Evolutionary conservation across 768 basidiomycete genomes (phyloP), one percentile per base, ranked within the genome.

Genomic region (Termitomyces heimii): DNA sequence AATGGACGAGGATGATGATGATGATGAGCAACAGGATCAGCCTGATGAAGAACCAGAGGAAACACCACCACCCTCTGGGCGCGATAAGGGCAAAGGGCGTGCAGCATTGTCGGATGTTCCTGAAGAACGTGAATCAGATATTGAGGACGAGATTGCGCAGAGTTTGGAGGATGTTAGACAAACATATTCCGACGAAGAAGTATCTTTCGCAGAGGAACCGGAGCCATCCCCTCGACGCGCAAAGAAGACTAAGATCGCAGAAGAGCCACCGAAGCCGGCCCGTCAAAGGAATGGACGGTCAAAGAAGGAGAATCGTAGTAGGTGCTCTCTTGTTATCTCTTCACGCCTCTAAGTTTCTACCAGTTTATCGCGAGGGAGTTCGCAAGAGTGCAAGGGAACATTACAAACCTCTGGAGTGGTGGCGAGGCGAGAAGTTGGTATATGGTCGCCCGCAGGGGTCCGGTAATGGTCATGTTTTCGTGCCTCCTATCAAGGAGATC

Each of bases 341-440:
- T 34, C 35, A 51, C 22, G 52, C 44, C 29, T 39, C 40, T 42
- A 46, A 20, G 34, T 7, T 55, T 35, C 40, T 44, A 5, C 3
- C 58, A 78, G 76, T 64, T 4, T 61, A 65, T n/a, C 73, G 77
- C 3, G 72, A 77, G 46, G 86, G 86, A 24, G 74, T 89, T 2
- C 86, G 94, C 18, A 84, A 88, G 50, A 87, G 92, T 31, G 73
- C 74, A 48, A 85, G 95, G 24, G 75, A 80, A 53, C 83, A 83
- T 32, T 84, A 83, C 63, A 73, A 73, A 49, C 96, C 95, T 4
- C 75, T 98, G 35, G 89, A 92, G 40, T 96, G 81, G 76, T 98
- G 96, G 96, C 83, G 94, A n/a, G 83, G 84, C 62, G 96, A 98
- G 72, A 87, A 85, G 60, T 81, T 93, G 24, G 85, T 94, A 2